Evolutionary conservation across 805 yeast species (phyloP).

Genomic region (Soucietia sequanensis): DNA sequence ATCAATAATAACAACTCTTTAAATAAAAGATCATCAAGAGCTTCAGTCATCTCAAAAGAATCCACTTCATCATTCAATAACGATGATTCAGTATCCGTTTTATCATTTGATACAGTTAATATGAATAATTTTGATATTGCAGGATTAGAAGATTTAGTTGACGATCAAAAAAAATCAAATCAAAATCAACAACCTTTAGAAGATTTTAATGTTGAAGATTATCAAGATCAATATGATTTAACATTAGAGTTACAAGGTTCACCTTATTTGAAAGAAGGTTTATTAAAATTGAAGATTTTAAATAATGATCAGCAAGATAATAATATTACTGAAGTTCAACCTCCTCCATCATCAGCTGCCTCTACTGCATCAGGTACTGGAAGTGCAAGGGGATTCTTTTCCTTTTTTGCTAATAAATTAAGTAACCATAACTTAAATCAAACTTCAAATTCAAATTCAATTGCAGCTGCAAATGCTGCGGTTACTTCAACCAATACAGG

Average conservation of each 20-base stretch:
- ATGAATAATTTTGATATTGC: constrained; percentile 11
- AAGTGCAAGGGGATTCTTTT: constrained; percentile 21
- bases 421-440: constrained; percentile 8
- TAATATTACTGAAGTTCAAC: constrained; percentile 9
- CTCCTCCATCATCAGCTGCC: constrained; percentile 8
- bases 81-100: constrained; percentile 32
- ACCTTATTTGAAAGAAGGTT: constrained; percentile 77
- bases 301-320: constrained; percentile 39
- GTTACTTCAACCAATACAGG: constrained; percentile 3
- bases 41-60: constrained; percentile 32
- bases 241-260: constrained; percentile 67
- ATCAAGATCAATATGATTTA: constrained; percentile 53
- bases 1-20: too few species aligned
- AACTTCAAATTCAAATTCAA: constrained; percentile 2
- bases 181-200: constrained; percentile 24
- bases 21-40: constrained; percentile 32
- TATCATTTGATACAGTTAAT: constrained; percentile 36
- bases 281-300: constrained; percentile 44
- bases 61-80: constrained; percentile 17
- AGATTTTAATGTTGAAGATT: constrained; percentile 38
- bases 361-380: constrained; percentile 16
- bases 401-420: constrained; percentile 20
- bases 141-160: constrained; percentile 8
- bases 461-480: constrained; percentile 3
- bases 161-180: constrained; percentile 9